Base-by-base conservation (phyloP, 169 alveolate genomes). In the Babesia sp. region DNA sequence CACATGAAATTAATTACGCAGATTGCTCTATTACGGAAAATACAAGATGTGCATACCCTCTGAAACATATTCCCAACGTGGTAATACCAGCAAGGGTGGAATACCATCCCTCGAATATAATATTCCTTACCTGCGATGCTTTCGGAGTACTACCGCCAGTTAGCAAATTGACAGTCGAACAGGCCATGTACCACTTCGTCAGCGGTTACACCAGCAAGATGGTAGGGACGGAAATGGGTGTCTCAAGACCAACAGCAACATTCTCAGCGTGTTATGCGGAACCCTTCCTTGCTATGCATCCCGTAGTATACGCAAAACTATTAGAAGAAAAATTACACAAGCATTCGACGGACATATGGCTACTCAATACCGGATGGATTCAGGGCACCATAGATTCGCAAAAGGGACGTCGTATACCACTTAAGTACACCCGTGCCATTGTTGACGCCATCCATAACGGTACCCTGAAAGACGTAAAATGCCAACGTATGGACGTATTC, bases 231-330 rank as follows among this genome's bases (percentile, higher is more conserved):
- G 99, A 96, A 90, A 77, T 92, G 78, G 97, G 98, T 48, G 84
- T 96, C 67, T 87, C 87, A 24, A 95, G 93, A 56, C 98, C 99
- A 28, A 91, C 91, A 11, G 96, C 98, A 34, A 94, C 98, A 29
- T 96, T 96, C 86, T 95, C 98, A 22, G 97, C 99, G n/a, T 96
- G 99, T 74, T 96, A 93, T 90, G 99, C 98, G 24, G 98, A 94
- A 51, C 98, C 99, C 48, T 96, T 96, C 90, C 86, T 96, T 66
- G 97, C 97, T 37, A 90, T 92, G 59, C 98, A 95, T 57, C 99
- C 99, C n/a, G 89, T 91, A 84, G 92, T 90, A 6, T 96, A 96
- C 71, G 98, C 99, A 8, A 79, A 82, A 46, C 85, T 90, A 90
- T 79, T 92, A 36, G 92, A 86, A 55, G 39, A 78, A 41, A 84